These are phyloP conservation scores for Artomyces pyxidatus DNA, from an alignment of 768 basidiomycete species.

Conservation along the genomic window DNA sequence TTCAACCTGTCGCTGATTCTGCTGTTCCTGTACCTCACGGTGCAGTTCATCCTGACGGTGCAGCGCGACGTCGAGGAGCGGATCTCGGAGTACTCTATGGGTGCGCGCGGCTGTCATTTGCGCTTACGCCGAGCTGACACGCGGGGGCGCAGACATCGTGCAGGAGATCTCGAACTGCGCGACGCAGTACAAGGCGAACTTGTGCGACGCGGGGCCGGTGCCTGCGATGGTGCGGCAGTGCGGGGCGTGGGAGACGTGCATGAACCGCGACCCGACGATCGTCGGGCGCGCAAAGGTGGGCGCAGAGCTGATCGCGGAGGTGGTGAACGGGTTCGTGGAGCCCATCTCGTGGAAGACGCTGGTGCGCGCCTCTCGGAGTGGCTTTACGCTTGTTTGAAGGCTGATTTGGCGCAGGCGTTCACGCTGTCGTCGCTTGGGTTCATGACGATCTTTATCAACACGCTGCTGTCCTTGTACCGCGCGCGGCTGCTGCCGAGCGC, in stretches of 20 bases:
- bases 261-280: slow-evolving; percentile 88
- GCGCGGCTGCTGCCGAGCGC: slow-evolving; percentile 44
- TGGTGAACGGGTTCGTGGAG: slow-evolving; percentile 94
- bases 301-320: slow-evolving; percentile 92
- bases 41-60: slow-evolving; percentile 85
- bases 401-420: slow-evolving; percentile 42
- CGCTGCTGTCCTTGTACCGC: slow-evolving; percentile 72
- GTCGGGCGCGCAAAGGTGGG: slow-evolving; percentile 85
- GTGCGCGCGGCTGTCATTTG: slow-evolving; percentile 33
- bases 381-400: slow-evolving; percentile 9
- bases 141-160: slow-evolving; percentile 56
- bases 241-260: slow-evolving; percentile 85
- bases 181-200: slow-evolving; percentile 70
- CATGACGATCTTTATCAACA: slow-evolving; percentile 72
- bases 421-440: slow-evolving; percentile 69
- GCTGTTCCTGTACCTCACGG: slow-evolving; percentile 74
- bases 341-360: slow-evolving; percentile 97
- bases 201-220: slow-evolving; percentile 65
- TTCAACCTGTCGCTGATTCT: slow-evolving; percentile 84
- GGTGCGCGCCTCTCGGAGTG: slow-evolving; percentile 43
- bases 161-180: slow-evolving; percentile 90
- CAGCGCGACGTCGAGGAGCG: slow-evolving; percentile 85
- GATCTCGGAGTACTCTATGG: slow-evolving; percentile 82
- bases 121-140: slow-evolving; percentile 4
- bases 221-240: slow-evolving; percentile 89